Conservation (phyloP, 1,139 yeast genomes). For the Lodderomyces pseudojiufengensis region DNA sequence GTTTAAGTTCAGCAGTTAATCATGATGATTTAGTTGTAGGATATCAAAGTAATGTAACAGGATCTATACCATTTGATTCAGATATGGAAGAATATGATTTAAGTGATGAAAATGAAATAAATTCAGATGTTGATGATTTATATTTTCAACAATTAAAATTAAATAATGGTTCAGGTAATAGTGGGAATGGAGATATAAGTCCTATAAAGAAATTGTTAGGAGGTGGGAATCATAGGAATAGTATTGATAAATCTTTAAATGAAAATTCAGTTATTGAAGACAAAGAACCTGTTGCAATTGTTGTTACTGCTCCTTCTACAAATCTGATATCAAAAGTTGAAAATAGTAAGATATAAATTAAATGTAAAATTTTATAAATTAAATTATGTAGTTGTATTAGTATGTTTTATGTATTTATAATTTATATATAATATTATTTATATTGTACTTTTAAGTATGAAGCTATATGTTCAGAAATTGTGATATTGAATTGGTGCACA, state of each 20-base stretch:
- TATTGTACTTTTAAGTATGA: no score
- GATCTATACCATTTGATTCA: conserved; percentile 23
- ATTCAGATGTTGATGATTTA: conserved; percentile 13
- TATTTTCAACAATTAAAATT: conserved; percentile 11
- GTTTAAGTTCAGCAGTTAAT: conserved; percentile 7
- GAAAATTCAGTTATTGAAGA: background rate
- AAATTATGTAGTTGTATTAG: no score
- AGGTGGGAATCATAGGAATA: conserved; percentile 1
- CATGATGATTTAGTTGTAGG: conserved; percentile 26
- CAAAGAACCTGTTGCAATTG: conserved; percentile 18
- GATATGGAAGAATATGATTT: conserved; percentile 27
- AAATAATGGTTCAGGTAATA: no score
- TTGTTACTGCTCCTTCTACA: conserved; percentile 25
- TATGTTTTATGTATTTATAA: conserved; percentile 2
- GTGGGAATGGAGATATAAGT: conserved; percentile 1
- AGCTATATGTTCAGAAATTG: no score
- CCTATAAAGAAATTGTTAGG: conserved; percentile 4
- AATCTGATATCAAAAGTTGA: conserved; percentile 14
- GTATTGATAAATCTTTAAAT: background rate
- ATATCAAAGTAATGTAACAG: conserved; percentile 22
- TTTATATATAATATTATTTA: no score
- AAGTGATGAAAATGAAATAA: conserved; percentile 24
- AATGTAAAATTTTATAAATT: conserved; percentile 1
- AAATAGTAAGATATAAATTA: background rate
- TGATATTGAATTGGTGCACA: background rate